phyloP scores from a whole-genome alignment of 169 alveolate genomes.

The Eimeria sp. region DNA sequence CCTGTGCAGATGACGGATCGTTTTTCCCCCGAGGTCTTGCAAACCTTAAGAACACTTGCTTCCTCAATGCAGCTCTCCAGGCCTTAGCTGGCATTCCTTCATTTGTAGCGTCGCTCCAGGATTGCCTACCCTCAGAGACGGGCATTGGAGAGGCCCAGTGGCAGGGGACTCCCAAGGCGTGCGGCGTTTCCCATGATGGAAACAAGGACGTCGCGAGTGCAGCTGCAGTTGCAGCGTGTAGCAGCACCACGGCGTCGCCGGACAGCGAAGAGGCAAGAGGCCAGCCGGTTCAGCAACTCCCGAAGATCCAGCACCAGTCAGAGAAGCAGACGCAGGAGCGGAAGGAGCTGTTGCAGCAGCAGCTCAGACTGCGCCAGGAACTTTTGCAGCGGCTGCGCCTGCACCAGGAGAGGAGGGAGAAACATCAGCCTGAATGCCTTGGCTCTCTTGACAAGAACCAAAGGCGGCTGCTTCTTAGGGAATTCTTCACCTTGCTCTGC shows the following conservation, averaged over 20 bases:
- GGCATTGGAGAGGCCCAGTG: conserved; percentile 3
- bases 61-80: conserved; percentile 64
- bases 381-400: conserved; percentile 63
- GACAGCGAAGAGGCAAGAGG: conserved; percentile 22
- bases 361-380: conserved; percentile 13
- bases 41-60: conserved; percentile 58
- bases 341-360: conserved; percentile 19
- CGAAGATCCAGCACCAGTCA: neutral
- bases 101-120: conserved; percentile 64
- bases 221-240: conserved; percentile 32
- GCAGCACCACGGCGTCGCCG: conserved; percentile 53
- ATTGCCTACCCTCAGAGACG: conserved; percentile 48
- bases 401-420: conserved; percentile 55
- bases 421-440: conserved; percentile 51
- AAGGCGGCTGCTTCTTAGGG: conserved; percentile 39
- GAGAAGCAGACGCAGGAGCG: conserved; percentile 6
- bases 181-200: neutral
- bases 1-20: conserved; percentile 34
- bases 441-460: conserved; percentile 60
- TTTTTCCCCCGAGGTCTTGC: conserved; percentile 68
- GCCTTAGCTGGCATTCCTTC: conserved; percentile 70
- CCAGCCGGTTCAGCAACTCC: conserved; percentile 18
- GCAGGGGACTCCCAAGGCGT: neutral
- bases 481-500: conserved; percentile 66
- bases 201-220: neutral